Conservation (phyloP, 176 grass and related monocot species). For the Puya raimondii region DNA sequence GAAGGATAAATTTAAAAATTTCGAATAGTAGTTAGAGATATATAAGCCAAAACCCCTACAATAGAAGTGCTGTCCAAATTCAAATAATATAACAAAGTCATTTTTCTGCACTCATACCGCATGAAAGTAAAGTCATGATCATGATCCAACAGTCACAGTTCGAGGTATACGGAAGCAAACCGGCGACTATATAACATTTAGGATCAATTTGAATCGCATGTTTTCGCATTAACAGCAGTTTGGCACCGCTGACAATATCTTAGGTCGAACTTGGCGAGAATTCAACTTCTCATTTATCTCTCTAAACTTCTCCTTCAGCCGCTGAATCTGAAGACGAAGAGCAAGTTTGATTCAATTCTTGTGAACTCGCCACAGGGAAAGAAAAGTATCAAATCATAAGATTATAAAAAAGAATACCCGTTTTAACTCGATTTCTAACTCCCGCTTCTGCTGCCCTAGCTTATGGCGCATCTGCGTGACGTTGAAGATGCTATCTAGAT, state of each 20-base stretch:
- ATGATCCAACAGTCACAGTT: too few relatives aligned
- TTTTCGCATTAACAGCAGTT: neutral
- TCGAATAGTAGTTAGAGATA: too few relatives aligned
- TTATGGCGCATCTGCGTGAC: conserved; percentile 52
- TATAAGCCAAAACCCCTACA: too few relatives aligned
- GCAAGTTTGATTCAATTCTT: conserved; percentile 13
- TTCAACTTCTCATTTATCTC: conserved; percentile 78
- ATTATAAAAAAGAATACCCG: conserved; percentile 26
- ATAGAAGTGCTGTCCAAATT: too few relatives aligned
- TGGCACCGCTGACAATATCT: neutral
- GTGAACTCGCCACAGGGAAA: neutral
- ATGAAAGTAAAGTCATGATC: too few relatives aligned
- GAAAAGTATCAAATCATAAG: neutral
- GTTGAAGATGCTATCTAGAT: conserved; percentile 66
- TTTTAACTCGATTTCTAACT: conserved; percentile 67
- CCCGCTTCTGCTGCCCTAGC: conserved; percentile 52
- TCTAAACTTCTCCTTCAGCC: conserved; percentile 72
- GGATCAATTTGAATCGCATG: too few relatives aligned
- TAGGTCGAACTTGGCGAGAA: conserved; percentile 28
- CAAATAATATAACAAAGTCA: too few relatives aligned
- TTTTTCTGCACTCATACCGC: too few relatives aligned
- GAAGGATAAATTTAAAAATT: too few relatives aligned
- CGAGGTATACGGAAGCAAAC: too few relatives aligned
- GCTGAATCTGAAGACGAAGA: conserved; percentile 51
- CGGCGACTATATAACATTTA: too few relatives aligned